Percentiles rank a stretch among this genome's conserved stretches.
phyloP scores from a whole-genome alignment of 1,139 yeast genomes.

The Zygosaccharomyces pseudobailii region DNA sequence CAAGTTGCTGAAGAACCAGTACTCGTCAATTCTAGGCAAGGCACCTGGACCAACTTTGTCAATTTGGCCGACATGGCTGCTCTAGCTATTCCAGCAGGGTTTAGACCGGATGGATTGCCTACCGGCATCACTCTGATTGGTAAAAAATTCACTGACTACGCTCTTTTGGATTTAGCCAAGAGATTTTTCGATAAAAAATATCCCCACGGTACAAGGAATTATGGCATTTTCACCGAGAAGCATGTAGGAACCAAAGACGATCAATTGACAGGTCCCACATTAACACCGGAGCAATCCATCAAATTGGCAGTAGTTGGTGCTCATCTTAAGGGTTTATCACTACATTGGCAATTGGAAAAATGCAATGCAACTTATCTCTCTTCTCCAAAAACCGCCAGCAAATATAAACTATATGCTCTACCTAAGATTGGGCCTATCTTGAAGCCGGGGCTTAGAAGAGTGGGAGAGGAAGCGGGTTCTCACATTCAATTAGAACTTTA shows the following conservation, averaged over 20 bases:
- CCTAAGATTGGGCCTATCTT: constrained; percentile 68
- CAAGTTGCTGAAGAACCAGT: constrained; percentile 77
- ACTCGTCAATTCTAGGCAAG: constrained; percentile 77
- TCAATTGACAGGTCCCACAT: constrained; percentile 39
- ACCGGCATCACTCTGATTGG: constrained; percentile 85
- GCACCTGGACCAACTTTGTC: constrained; percentile 95
- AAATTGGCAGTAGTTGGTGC: constrained; percentile 95
- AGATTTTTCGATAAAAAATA: constrained; percentile 54
- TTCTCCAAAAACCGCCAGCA: constrained; percentile 64
- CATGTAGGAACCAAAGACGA: constrained; percentile 35
- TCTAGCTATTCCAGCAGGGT: constrained; percentile 85
- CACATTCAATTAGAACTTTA: constrained; percentile 73
- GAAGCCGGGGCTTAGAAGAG: constrained; percentile 86
- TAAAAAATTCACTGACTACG: constrained; percentile 78
- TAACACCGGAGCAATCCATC: constrained; percentile 40
- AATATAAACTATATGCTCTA: constrained; percentile 75
- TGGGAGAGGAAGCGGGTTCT: constrained; percentile 47
- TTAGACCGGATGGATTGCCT: constrained; percentile 78
- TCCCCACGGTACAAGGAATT: constrained; percentile 42
- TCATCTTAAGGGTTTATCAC: constrained; percentile 79
- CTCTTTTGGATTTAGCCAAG: constrained; percentile 76
- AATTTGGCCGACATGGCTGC: constrained; percentile 93
- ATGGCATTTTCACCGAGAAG: constrained; percentile 39
- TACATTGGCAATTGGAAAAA: constrained; percentile 90
- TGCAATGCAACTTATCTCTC: constrained; percentile 72